Conservation (phyloP, 2,329 filamentous ascomycete species). For the Ophiostoma perfectum region DNA sequence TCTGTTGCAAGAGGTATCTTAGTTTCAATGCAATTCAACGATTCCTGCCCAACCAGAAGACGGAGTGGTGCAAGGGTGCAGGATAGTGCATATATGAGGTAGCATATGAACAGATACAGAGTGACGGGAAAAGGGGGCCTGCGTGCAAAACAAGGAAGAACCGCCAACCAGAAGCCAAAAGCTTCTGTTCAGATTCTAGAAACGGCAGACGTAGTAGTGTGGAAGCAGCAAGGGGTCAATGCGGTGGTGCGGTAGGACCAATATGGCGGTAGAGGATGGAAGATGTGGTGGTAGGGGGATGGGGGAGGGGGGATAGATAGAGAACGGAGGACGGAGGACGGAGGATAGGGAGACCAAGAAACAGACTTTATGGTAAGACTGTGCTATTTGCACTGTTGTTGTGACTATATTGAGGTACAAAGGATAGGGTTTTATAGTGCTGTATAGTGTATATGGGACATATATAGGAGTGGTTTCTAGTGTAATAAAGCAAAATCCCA, state of each 20-base stretch:
- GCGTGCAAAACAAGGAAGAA: not conserved
- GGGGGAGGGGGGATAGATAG: too few relatives aligned
- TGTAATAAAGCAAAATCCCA: too few relatives aligned
- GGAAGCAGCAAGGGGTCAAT: not conserved
- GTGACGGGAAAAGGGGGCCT: not conserved
- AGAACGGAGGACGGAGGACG: too few relatives aligned
- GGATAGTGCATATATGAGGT: not conserved
- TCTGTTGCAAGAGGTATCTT: too few relatives aligned
- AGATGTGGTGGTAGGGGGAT: not conserved
- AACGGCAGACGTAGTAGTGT: conserved; percentile 4
- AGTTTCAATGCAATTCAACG: too few relatives aligned
- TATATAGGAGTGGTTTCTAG: too few relatives aligned
- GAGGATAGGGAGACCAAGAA: too few relatives aligned
- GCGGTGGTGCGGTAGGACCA: not conserved
- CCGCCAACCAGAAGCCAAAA: not conserved
- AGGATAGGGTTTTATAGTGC: not conserved
- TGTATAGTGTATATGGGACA: not conserved
- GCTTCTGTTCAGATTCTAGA: conserved; percentile 11
- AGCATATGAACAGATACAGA: not conserved
- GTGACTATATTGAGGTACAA: not conserved
- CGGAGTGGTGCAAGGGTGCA: not conserved
- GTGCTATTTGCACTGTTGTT: not conserved
- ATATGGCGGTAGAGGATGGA: not conserved
- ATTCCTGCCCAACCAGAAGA: too few relatives aligned
- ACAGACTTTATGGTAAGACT: too few relatives aligned